Conservation (phyloP, 1,284 basidiomycete genomes). For the Rhodotorula glutinis region DNA sequence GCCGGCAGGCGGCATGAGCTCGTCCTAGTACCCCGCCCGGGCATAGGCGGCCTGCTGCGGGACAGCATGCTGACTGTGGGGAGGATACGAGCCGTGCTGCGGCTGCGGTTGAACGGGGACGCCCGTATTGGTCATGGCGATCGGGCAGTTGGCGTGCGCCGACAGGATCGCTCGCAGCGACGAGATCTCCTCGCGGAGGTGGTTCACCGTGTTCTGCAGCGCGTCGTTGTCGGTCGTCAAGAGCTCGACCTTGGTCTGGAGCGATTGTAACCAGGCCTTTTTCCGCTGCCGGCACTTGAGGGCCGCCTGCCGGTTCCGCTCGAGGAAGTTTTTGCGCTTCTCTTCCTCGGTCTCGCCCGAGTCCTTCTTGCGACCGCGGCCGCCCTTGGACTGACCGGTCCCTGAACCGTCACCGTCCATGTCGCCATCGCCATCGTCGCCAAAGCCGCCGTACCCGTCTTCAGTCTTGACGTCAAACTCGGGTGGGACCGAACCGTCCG, state of each 20-base stretch:
- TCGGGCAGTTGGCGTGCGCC: constrained; percentile 44
- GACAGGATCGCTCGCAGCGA: constrained; percentile 54
- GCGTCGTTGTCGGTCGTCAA: constrained; percentile 89
- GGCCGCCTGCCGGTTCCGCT: constrained; percentile 91
- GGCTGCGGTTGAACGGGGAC: background rate
- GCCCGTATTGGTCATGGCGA: constrained; percentile 22
- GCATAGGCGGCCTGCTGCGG: constrained; percentile 2
- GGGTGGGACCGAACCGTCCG: background rate
- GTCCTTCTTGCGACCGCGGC: constrained; percentile 51
- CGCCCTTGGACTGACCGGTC: constrained; percentile 18
- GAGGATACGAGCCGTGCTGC: background rate
- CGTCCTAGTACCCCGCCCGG: background rate
- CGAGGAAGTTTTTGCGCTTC: constrained; percentile 88
- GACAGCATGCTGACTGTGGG: background rate
- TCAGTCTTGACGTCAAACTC: constrained; percentile 1
- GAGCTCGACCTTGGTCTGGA: constrained; percentile 91
- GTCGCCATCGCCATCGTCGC: constrained; percentile 31
- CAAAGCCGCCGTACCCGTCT: constrained; percentile 15
- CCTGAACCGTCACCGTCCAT: background rate
- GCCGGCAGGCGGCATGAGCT: too few species aligned
- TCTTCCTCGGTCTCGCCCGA: constrained; percentile 94
- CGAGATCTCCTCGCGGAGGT: constrained; percentile 58
- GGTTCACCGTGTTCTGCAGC: constrained; percentile 58
- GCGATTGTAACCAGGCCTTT: constrained; percentile 90
- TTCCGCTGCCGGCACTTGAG: constrained; percentile 98